phyloP scores from a whole-genome alignment of 2,329 filamentous ascomycete genomes.

The Verticillium nonalfalfae region DNA sequence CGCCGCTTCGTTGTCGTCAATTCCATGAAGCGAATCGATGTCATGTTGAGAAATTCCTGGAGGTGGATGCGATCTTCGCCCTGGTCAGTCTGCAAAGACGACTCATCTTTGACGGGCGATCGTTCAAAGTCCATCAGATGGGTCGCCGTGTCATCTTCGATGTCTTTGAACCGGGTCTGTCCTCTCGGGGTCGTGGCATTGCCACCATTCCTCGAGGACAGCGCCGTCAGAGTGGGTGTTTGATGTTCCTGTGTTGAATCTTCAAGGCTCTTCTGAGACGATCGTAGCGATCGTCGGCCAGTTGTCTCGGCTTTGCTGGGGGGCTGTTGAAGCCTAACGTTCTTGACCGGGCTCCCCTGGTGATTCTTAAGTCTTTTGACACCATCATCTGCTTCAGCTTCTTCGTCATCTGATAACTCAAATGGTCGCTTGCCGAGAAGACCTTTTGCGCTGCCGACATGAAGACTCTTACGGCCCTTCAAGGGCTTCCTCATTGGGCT shows the following conservation, averaged over 20 bases:
- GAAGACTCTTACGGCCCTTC: constrained; percentile 67
- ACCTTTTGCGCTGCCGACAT: constrained; percentile 67
- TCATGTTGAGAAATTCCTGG: constrained; percentile 90
- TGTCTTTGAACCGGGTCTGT: constrained; percentile 49
- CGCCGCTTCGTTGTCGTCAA: constrained; percentile 91
- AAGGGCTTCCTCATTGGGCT: constrained; percentile 67
- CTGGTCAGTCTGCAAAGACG: constrained; percentile 39
- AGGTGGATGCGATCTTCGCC: constrained; percentile 65
- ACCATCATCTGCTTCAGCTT: constrained; percentile 51
- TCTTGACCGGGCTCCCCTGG: constrained; percentile 72
- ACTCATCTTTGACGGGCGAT: constrained; percentile 29
- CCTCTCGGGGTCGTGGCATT: constrained; percentile 48
- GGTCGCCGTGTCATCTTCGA: constrained; percentile 37
- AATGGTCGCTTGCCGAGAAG: constrained; percentile 67
- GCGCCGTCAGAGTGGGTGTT: constrained; percentile 36
- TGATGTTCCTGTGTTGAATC: constrained; percentile 19
- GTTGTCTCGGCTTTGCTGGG: constrained; percentile 61
- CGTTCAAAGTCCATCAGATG: constrained; percentile 38
- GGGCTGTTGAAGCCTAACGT: constrained; percentile 61
- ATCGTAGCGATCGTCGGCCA: constrained; percentile 50
- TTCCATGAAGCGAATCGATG: constrained; percentile 97
- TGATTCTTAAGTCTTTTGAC: constrained; percentile 66
- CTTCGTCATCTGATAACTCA: constrained; percentile 61
- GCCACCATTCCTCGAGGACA: constrained; percentile 37
- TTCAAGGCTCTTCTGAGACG: constrained; percentile 33